phyloP scores from a whole-genome alignment of 257 asterid genomes.

The Asclepias syriaca region DNA sequence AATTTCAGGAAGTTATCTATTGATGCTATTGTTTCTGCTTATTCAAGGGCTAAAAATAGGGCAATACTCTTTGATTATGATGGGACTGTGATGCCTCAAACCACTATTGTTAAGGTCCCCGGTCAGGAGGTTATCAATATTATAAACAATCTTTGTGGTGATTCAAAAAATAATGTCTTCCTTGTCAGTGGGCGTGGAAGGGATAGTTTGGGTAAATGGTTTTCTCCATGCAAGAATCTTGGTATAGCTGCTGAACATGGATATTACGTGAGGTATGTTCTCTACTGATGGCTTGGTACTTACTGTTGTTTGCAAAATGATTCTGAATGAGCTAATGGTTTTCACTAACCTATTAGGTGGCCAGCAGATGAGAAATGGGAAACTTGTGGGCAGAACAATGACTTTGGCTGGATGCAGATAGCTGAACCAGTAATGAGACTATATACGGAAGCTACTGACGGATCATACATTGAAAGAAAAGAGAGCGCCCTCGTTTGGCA shows the following conservation, averaged over 20 bases:
- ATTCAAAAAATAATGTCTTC: conserved; percentile 33
- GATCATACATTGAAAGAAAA: conserved; percentile 39
- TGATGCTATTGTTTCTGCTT: conserved; percentile 36
- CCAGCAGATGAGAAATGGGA: conserved; percentile 34
- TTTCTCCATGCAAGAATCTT: conserved; percentile 40
- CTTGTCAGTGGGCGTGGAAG: conserved; percentile 47
- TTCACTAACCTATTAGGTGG: conserved; percentile 25
- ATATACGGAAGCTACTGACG: conserved; percentile 51
- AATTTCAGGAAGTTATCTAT: conserved; percentile 42
- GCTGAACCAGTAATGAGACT: conserved; percentile 46
- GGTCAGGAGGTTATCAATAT: conserved; percentile 32
- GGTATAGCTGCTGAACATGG: conserved; percentile 57
- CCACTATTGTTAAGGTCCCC: conserved; percentile 33
- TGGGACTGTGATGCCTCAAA: conserved; percentile 48
- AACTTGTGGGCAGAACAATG: conserved; percentile 33
- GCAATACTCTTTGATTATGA: conserved; percentile 49
- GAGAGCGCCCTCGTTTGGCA: conserved; percentile 54
- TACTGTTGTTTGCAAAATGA: not conserved
- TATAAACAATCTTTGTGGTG: conserved; percentile 31
- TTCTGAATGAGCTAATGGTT: not conserved
- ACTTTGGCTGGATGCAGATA: conserved; percentile 43
- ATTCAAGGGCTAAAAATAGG: conserved; percentile 36
- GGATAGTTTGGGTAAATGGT: conserved; percentile 43
- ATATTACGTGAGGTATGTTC: conserved; percentile 32
- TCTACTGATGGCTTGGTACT: not conserved